A percentile compares a stretch with the other conserved stretches of the same genome.
phyloP scores from a whole-genome alignment of 129 eudicot species.

The Arctium lappa region DNA sequence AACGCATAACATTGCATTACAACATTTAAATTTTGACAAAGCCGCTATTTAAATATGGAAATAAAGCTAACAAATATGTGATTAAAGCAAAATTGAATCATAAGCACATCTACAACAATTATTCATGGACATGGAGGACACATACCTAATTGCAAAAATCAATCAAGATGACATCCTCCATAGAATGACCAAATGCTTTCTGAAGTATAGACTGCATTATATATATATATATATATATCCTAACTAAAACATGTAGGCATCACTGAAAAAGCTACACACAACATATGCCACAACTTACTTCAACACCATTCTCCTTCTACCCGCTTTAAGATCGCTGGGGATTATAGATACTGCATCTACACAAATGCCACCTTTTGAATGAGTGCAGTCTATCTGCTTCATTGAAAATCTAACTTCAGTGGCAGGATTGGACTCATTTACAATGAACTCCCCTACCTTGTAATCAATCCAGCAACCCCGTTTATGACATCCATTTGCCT shows the following conservation, averaged over 20 bases:
- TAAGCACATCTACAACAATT: constrained; percentile 3
- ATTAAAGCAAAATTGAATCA: constrained; percentile 28
- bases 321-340: constrained; percentile 56
- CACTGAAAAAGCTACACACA: constrained; percentile 8
- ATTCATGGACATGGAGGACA: constrained; percentile 29
- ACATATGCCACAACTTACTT: constrained; percentile 30
- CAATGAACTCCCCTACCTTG: constrained; percentile 82
- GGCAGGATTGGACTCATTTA: constrained; percentile 41
- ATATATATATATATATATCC: background rate
- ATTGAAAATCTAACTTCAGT: constrained; percentile 76
- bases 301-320: constrained; percentile 42
- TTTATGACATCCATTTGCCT: constrained; percentile 48
- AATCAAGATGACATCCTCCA: constrained; percentile 34
- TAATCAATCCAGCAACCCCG: constrained; percentile 89
- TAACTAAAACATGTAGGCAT: constrained; percentile 10
- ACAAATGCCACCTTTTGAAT: constrained; percentile 97
- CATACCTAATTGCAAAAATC: constrained; percentile 36
- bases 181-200: constrained; percentile 22
- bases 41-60: background rate
- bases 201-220: constrained; percentile 5
- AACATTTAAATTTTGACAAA: background rate
- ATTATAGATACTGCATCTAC: constrained; percentile 87
- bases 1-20: background rate
- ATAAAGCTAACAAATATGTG: background rate
- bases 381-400: constrained; percentile 98